phyloP scores from a whole-genome alignment of 2,329 filamentous ascomycete genomes.

The Microcyclosporella mali region DNA sequence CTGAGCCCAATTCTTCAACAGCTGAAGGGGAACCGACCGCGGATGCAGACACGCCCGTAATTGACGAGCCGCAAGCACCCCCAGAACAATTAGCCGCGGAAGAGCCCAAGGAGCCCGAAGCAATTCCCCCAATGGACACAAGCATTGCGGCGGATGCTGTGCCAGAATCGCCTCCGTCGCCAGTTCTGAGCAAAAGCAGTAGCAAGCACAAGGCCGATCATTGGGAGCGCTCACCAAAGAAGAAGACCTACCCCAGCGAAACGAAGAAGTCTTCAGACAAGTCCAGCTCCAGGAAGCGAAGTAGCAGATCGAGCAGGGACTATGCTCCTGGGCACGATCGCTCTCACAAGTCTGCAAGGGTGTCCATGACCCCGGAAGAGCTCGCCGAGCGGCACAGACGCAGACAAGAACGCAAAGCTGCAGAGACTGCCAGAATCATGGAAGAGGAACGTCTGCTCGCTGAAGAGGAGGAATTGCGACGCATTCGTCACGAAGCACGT shows the following conservation, averaged over 20 bases:
- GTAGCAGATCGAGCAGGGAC: conserved; percentile 8
- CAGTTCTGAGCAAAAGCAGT: conserved; percentile 18
- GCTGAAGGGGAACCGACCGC: background rate
- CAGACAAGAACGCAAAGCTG: conserved; percentile 15
- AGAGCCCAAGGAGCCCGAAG: background rate
- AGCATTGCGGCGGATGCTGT: background rate
- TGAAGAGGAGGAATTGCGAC: conserved; percentile 23
- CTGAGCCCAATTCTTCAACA: background rate
- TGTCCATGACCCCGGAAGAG: conserved; percentile 13
- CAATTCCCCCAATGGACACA: background rate
- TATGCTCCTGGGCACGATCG: conserved; percentile 9
- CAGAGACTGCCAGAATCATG: conserved; percentile 17
- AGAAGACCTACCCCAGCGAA: conserved; percentile 11
- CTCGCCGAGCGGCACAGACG: conserved; percentile 16
- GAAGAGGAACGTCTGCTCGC: conserved; percentile 19
- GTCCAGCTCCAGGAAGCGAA: conserved; percentile 18
- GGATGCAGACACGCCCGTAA: background rate
- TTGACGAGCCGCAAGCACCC: background rate
- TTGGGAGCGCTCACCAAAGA: conserved; percentile 20
- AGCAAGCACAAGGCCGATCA: conserved; percentile 18
- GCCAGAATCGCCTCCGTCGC: conserved; percentile 17
- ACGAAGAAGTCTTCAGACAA: conserved; percentile 13
- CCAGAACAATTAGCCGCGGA: too few relatives aligned
- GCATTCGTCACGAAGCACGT: conserved; percentile 22
- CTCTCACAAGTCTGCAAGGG: conserved; percentile 8